Percentiles rank a stretch among this genome's conserved stretches.
These are phyloP conservation scores for Hygrophila difformis DNA, from an alignment of 257 asterid genomes.

Conservation along the genomic window DNA sequence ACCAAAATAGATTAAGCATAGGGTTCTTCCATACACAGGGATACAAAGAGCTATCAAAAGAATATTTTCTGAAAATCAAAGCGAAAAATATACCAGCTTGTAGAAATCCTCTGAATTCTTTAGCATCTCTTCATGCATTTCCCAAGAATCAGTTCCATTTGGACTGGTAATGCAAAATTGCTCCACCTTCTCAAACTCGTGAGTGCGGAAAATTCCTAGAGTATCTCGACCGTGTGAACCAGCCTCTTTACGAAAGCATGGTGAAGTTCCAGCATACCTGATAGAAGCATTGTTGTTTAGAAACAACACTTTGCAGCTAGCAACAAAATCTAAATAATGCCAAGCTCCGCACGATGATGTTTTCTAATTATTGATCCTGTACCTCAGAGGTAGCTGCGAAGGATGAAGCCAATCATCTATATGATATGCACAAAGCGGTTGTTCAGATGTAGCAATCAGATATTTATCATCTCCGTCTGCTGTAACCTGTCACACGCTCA, in stretches of 20 bases:
- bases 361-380: conserved; percentile 5
- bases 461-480: conserved; percentile 96
- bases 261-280: conserved; percentile 88
- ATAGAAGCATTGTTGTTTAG: conserved; percentile 9
- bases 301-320: conserved; percentile 7
- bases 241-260: conserved; percentile 95
- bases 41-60: no score
- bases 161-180: conserved; percentile 88
- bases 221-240: conserved; percentile 98
- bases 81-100: conserved; percentile 37
- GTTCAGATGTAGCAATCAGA: conserved; percentile 46
- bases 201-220: conserved; percentile 85
- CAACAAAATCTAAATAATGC: neutral
- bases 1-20: no score
- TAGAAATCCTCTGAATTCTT: conserved; percentile 86
- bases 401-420: conserved; percentile 20
- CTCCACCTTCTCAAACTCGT: conserved; percentile 91
- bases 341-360: neutral
- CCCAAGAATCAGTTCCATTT: conserved; percentile 77
- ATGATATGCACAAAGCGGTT: neutral
- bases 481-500: conserved; percentile 37
- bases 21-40: no score
- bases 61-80: neutral
- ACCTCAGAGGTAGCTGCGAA: conserved; percentile 73
- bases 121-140: conserved; percentile 93